phyloP scores from a whole-genome alignment of 805 yeast species.

The Torulaspora maleeae region DNA sequence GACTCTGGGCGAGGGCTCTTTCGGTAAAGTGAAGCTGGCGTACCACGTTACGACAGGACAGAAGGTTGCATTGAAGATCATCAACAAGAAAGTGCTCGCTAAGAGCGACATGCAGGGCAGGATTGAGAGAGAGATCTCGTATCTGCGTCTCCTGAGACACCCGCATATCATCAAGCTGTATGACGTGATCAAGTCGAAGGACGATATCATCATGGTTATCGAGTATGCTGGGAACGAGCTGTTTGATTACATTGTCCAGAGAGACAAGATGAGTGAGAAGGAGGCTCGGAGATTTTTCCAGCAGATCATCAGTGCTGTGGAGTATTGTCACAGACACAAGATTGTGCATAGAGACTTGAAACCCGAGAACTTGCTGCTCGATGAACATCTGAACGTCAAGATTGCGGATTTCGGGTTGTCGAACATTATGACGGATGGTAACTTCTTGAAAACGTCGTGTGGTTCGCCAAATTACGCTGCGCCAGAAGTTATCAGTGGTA shows the following conservation, averaged over 20 bases:
- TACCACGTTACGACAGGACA: slow-evolving; percentile 88
- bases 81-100: slow-evolving; percentile 85
- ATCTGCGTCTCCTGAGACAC: slow-evolving; percentile 80
- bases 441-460: slow-evolving; percentile 88
- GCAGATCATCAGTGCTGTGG: slow-evolving; percentile 94
- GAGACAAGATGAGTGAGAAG: slow-evolving; percentile 86
- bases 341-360: slow-evolving; percentile 95
- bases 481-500: slow-evolving; percentile 93
- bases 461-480: slow-evolving; percentile 98
- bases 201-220: slow-evolving; percentile 95
- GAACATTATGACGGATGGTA: slow-evolving; percentile 96
- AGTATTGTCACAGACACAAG: slow-evolving; percentile 92
- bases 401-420: slow-evolving; percentile 95
- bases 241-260: slow-evolving; percentile 90
- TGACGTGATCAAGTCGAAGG: slow-evolving; percentile 92
- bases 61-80: slow-evolving; percentile 86
- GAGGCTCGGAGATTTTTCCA: slow-evolving; percentile 93
- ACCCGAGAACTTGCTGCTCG: slow-evolving; percentile 87
- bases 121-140: slow-evolving; percentile 89
- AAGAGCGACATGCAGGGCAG: slow-evolving; percentile 97
- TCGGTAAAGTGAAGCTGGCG: slow-evolving; percentile 91
- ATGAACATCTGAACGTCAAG: slow-evolving; percentile 85
- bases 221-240: slow-evolving; percentile 96
- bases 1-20: slow-evolving; percentile 93
- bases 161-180: slow-evolving; percentile 94